phyloP scores from a whole-genome alignment of 768 basidiomycete species.

The Pholiota microspora region DNA sequence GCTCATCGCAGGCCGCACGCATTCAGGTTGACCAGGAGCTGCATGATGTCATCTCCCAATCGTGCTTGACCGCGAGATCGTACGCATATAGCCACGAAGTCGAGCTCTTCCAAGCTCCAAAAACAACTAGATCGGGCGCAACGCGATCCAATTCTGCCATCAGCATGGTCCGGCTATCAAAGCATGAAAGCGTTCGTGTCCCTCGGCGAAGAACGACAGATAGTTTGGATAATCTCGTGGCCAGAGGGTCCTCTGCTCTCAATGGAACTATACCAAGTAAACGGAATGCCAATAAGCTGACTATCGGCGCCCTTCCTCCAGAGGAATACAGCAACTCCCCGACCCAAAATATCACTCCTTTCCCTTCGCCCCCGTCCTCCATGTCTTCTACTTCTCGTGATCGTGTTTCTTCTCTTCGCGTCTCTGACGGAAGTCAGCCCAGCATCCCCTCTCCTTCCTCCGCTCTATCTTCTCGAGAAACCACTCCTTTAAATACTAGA shows the following conservation, averaged over 20 bases:
- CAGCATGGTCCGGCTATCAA: conserved; percentile 59
- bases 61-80: conserved; percentile 64
- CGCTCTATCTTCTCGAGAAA: background rate
- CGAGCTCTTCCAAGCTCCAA: conserved; percentile 45
- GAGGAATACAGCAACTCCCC: conserved; percentile 18
- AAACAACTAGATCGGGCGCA: conserved; percentile 40
- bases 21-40: conserved; percentile 74
- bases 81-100: conserved; percentile 62
- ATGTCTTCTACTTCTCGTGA: conserved; percentile 24
- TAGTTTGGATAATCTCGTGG: conserved; percentile 26
- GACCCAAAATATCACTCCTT: conserved; percentile 9
- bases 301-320: conserved; percentile 31
- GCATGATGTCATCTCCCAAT: conserved; percentile 77
- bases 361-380: conserved; percentile 39
- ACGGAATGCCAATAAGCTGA: conserved; percentile 33
- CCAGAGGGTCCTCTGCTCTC: conserved; percentile 21
- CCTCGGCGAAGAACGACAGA: conserved; percentile 54
- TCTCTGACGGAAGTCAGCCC: background rate
- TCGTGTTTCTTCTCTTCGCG: conserved; percentile 12
- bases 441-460: conserved; percentile 6
- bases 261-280: conserved; percentile 22
- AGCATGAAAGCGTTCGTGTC: conserved; percentile 70
- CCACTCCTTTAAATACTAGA: conserved; percentile 34
- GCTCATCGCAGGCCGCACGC: conserved; percentile 64
- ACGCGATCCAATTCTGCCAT: conserved; percentile 58